Conservation (phyloP, 75 land plant genomes). For the Picea sitchensis region DNA sequence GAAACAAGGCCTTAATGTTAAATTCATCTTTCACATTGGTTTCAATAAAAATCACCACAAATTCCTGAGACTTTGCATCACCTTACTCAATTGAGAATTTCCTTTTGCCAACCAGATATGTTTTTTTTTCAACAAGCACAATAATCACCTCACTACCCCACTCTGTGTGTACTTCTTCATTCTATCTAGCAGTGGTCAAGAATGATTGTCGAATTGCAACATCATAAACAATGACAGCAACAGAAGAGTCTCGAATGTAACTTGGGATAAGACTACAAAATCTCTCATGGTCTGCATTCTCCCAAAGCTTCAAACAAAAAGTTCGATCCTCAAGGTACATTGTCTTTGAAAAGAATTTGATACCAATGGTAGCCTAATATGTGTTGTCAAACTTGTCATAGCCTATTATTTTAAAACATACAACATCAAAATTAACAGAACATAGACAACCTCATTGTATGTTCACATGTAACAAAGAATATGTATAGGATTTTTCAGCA, state of each 20-base stretch:
- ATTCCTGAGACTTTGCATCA: slow-evolving; percentile 56
- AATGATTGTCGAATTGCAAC: slow-evolving; percentile 59
- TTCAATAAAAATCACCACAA: slow-evolving; percentile 66
- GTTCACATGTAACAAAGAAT: too few species aligned
- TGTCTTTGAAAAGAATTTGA: too few species aligned
- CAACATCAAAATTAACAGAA: too few species aligned
- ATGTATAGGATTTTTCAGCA: too few species aligned
- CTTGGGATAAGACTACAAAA: slow-evolving; percentile 54
- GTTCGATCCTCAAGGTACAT: too few species aligned
- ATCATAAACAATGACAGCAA: slow-evolving; percentile 49
- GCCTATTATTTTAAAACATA: too few species aligned
- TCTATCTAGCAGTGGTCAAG: slow-evolving; percentile 48
- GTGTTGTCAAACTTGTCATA: too few species aligned
- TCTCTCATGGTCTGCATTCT: slow-evolving; percentile 51
- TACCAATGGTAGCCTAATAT: too few species aligned
- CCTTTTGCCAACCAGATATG: slow-evolving; percentile 76
- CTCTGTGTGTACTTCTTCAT: slow-evolving; percentile 71
- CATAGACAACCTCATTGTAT: too few species aligned
- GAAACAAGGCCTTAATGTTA: slow-evolving; percentile 62
- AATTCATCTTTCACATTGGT: slow-evolving; percentile 74
- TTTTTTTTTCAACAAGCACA: slow-evolving; percentile 74
- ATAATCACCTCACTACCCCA: slow-evolving; percentile 77
- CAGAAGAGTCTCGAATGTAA: slow-evolving; percentile 51
- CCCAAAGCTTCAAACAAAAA: slow-evolving; percentile 5
- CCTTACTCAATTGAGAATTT: slow-evolving; percentile 67